phyloP scores from a whole-genome alignment of 495 filamentous ascomycete genomes.

The Choiromyces venosus region DNA sequence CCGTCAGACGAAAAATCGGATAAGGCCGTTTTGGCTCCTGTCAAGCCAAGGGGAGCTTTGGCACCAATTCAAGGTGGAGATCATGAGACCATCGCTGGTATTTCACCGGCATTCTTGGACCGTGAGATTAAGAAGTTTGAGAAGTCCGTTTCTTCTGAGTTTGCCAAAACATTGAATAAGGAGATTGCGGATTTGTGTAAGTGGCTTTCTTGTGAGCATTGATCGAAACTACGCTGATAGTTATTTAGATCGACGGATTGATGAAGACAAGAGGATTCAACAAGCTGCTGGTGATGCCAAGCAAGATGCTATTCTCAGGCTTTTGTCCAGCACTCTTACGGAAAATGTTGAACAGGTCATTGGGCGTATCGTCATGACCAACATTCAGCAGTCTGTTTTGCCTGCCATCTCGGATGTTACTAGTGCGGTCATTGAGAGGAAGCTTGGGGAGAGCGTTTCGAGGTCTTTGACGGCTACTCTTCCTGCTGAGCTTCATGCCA shows the following conservation, averaged over 20 bases:
- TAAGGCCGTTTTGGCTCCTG: constrained; percentile 20
- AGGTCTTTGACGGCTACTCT: constrained; percentile 45
- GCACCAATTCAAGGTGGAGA: constrained; percentile 11
- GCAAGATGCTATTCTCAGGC: constrained; percentile 72
- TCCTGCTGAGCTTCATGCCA: constrained; percentile 52
- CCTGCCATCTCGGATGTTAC: constrained; percentile 49
- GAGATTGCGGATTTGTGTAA: constrained; percentile 55
- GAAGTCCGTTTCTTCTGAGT: constrained; percentile 52
- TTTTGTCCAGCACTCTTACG: constrained; percentile 80
- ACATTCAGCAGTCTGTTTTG: constrained; percentile 59
- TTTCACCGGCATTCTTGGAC: constrained; percentile 47
- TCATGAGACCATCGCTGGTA: constrained; percentile 31
- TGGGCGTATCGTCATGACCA: constrained; percentile 59
- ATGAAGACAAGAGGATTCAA: constrained; percentile 59
- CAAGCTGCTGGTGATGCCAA: constrained; percentile 59
- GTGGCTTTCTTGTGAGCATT: constrained; percentile 6
- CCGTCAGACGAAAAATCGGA: constrained; percentile 20
- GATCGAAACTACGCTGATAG: constrained; percentile 20
- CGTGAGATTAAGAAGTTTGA: constrained; percentile 56
- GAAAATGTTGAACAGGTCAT: constrained; percentile 84
- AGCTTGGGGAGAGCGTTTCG: constrained; percentile 52
- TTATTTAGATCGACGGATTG: constrained; percentile 51
- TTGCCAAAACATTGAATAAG: constrained; percentile 52
- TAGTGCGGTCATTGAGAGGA: constrained; percentile 55
- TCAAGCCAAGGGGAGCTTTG: constrained; percentile 21